Conservation (phyloP, 805 yeast genomes). For the Pichia ethanolica region DNA sequence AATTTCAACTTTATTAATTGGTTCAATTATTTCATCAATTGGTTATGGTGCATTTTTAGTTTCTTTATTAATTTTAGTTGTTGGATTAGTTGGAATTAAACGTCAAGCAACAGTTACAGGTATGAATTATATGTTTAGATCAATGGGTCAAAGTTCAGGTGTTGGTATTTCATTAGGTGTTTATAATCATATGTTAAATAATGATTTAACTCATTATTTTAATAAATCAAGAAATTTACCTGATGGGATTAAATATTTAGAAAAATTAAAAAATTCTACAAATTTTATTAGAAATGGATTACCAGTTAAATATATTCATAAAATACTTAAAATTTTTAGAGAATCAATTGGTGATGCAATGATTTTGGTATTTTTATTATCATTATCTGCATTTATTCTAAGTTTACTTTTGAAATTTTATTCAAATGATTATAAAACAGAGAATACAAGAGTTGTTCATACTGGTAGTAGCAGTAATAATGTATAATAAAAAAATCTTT, state of each 20-base stretch:
- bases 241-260: slow-evolving; percentile 18
- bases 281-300: slow-evolving; percentile 27
- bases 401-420: slow-evolving; percentile 20
- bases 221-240: slow-evolving; percentile 14
- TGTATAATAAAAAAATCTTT: too few relatives aligned
- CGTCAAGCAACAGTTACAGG: slow-evolving; percentile 44
- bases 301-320: slow-evolving; percentile 17
- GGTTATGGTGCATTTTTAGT: slow-evolving; percentile 38
- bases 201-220: slow-evolving; percentile 28
- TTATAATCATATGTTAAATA: slow-evolving; percentile 28
- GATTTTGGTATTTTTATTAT: slow-evolving; percentile 20
- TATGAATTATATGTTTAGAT: slow-evolving; percentile 41
- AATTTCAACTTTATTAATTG: slow-evolving; percentile 20
- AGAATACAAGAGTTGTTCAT: too few relatives aligned
- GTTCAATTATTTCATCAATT: slow-evolving; percentile 27
- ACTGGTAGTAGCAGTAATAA: too few relatives aligned
- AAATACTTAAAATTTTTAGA: slow-evolving; percentile 26
- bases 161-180: slow-evolving; percentile 35
- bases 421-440: not conserved
- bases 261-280: slow-evolving; percentile 19
- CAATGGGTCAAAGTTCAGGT: slow-evolving; percentile 41
- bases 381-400: slow-evolving; percentile 18
- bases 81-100: slow-evolving; percentile 36
- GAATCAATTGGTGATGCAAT: slow-evolving; percentile 22
- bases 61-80: slow-evolving; percentile 33